Conservation (phyloP, 306 rosid species). For the Inga leiocalycina region DNA sequence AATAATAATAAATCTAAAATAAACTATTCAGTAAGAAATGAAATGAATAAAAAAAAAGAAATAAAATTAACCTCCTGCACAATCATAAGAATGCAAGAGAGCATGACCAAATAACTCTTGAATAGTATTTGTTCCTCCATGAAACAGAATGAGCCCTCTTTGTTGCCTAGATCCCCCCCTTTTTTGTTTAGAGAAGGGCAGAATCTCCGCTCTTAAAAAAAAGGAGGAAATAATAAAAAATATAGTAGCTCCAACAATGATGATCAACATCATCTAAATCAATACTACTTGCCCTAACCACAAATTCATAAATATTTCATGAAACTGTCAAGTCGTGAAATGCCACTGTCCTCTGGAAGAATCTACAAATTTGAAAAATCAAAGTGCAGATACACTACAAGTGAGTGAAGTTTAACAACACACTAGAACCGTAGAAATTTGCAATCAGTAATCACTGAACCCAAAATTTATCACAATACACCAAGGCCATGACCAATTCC, state of each 20-base stretch:
- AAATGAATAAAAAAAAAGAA: not conserved
- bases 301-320: not conserved
- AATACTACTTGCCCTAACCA: conserved; percentile 5
- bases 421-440: not conserved
- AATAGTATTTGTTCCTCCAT: not conserved
- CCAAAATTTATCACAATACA: not conserved
- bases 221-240: not conserved
- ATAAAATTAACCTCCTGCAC: conserved; percentile 1
- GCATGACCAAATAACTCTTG: conserved; percentile 9
- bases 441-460: not conserved
- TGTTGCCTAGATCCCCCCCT: not conserved
- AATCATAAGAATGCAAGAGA: conserved; percentile 2
- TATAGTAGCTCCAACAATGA: conserved; percentile 7
- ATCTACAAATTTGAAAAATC: conserved; percentile 17
- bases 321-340: conserved; percentile 14
- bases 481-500: not conserved
- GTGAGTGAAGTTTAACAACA: conserved; percentile 9
- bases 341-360: not conserved
- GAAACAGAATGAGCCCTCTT: not conserved
- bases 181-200: not conserved
- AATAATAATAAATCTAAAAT: not conserved
- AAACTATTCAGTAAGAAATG: not conserved
- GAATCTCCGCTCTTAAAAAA: conserved; percentile 5
- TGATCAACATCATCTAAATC: conserved; percentile 23
- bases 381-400: conserved; percentile 7